Percentiles rank a stretch among this genome's conserved stretches.
Conservation (phyloP, 1,284 basidiomycete species). For the Lentinus polychrous region DNA sequence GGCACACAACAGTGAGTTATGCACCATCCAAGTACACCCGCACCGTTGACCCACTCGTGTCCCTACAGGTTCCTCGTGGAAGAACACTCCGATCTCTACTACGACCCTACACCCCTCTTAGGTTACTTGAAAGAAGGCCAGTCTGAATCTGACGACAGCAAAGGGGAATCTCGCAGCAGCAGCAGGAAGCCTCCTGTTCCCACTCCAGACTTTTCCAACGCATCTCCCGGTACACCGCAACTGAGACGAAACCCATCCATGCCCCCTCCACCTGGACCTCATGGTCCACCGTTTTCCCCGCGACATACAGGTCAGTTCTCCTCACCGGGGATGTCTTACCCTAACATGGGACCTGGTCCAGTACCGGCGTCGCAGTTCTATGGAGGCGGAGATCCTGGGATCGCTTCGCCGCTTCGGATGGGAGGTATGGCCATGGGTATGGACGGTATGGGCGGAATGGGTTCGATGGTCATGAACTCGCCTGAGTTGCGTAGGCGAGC, state of each 20-base stretch:
- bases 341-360: constrained; percentile 14
- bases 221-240: constrained; percentile 10
- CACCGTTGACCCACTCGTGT: not conserved
- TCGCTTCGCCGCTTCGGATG: constrained; percentile 28
- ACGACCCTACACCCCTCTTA: constrained; percentile 47
- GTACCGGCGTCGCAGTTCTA: constrained; percentile 24
- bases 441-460: constrained; percentile 18
- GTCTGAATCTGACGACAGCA: constrained; percentile 9
- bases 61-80: constrained; percentile 46
- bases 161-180: constrained; percentile 3
- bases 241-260: constrained; percentile 10
- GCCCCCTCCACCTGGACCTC: constrained; percentile 4
- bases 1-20: constrained; percentile 68
- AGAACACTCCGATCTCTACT: constrained; percentile 58
- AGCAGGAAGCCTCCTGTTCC: constrained; percentile 14
- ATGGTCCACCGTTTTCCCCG: constrained; percentile 25
- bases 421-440: constrained; percentile 8
- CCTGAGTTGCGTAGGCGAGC: constrained; percentile 5
- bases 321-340: constrained; percentile 21
- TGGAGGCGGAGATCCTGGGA: constrained; percentile 13
- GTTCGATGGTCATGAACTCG: constrained; percentile 14
- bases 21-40: not conserved
- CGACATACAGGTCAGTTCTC: constrained; percentile 24
- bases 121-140: constrained; percentile 32
- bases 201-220: constrained; percentile 6